These are phyloP conservation scores for Hyphodiscus hymeniophilus DNA, from an alignment of 495 filamentous ascomycete genomes.

Conservation along the genomic window DNA sequence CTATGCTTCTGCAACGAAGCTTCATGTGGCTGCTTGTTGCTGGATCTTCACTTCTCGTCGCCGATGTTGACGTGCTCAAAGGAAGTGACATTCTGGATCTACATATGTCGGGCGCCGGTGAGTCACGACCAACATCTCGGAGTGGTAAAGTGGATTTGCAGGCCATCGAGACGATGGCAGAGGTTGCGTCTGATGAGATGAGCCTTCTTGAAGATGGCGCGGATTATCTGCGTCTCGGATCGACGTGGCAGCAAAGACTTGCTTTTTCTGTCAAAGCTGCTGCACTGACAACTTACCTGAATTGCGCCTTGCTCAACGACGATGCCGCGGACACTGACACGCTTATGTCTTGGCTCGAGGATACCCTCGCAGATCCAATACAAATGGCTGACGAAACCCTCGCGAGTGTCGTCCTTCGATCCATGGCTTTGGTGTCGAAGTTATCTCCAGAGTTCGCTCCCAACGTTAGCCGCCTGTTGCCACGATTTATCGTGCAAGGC, in stretches of 20 bases:
- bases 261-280: slow-evolving; percentile 79
- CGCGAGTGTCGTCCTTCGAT: slow-evolving; percentile 68
- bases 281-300: slow-evolving; percentile 74
- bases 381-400: slow-evolving; percentile 74
- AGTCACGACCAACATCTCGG: slow-evolving; percentile 29
- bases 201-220: slow-evolving; percentile 77
- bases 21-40: slow-evolving; percentile 80
- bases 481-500: slow-evolving; percentile 77
- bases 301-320: slow-evolving; percentile 71
- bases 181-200: slow-evolving; percentile 73
- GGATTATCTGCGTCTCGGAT: slow-evolving; percentile 79
- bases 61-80: slow-evolving; percentile 48
- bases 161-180: slow-evolving; percentile 61
- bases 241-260: slow-evolving; percentile 78
- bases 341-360: slow-evolving; percentile 82
- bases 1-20: slow-evolving; percentile 82
- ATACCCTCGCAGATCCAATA: slow-evolving; percentile 61
- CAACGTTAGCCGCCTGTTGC: slow-evolving; percentile 69
- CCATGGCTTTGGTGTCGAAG: slow-evolving; percentile 71
- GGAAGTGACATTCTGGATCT: slow-evolving; percentile 64
- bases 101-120: slow-evolving; percentile 46
- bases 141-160: slow-evolving; percentile 38
- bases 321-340: slow-evolving; percentile 70
- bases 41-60: slow-evolving; percentile 62
- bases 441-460: slow-evolving; percentile 63